Percentiles rank a stretch among this genome's conserved stretches.
phyloP scores from a whole-genome alignment of 108 stramenopile genomes.

The Cyclostephanos invisitatus region DNA sequence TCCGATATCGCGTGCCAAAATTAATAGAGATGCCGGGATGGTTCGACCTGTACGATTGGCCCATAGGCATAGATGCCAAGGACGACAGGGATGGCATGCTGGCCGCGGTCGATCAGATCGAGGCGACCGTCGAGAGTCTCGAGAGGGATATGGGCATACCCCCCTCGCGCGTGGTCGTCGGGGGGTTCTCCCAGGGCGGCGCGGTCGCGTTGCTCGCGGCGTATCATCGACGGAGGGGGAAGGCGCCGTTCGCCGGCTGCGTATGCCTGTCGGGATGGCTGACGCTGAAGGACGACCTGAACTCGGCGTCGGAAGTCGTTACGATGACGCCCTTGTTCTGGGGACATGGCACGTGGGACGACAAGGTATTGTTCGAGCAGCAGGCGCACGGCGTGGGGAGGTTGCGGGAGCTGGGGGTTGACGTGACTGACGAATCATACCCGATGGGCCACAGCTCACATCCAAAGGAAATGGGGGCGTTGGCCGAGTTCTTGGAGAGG shows the following conservation, averaged over 20 bases:
- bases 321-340: constrained; percentile 73
- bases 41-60: constrained; percentile 91
- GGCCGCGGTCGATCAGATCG: constrained; percentile 50
- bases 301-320: constrained; percentile 44
- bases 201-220: constrained; percentile 75
- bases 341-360: constrained; percentile 82
- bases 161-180: constrained; percentile 67
- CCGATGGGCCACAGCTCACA: constrained; percentile 76
- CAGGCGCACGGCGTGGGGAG: constrained; percentile 73
- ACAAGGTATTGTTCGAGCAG: constrained; percentile 84
- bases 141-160: constrained; percentile 60
- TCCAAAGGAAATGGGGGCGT: constrained; percentile 65
- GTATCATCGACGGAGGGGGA: constrained; percentile 51
- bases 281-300: constrained; percentile 62
- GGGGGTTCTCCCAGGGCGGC: constrained; percentile 86
- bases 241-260: constrained; percentile 68
- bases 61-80: constrained; percentile 66
- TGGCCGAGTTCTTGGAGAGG: constrained; percentile 75
- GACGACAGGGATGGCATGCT: constrained; percentile 66
- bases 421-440: constrained; percentile 48
- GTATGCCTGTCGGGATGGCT: constrained; percentile 75
- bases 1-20: no score
- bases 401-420: constrained; percentile 43
- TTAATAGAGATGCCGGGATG: constrained; percentile 78
- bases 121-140: constrained; percentile 50